Evolutionary conservation across 2,329 filamentous ascomycete species (phyloP).

Genomic region (Neonectria neomacrospora): DNA sequence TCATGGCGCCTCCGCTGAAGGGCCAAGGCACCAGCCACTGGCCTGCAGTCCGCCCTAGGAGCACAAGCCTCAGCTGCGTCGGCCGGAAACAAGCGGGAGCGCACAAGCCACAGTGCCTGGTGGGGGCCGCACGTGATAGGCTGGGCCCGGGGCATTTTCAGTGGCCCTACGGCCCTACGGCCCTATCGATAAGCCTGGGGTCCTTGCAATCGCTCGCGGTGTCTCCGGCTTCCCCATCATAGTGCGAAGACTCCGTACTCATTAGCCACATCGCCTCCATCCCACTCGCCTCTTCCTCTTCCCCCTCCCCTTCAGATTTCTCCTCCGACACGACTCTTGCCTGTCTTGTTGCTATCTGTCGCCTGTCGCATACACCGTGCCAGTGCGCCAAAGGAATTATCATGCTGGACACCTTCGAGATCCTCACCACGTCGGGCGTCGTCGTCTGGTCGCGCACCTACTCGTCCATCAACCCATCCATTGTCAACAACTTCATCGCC

Average conservation of each 20-base stretch:
- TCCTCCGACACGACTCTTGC: constrained; percentile 14
- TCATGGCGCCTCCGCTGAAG: constrained; percentile 35
- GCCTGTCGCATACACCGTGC: constrained; percentile 20
- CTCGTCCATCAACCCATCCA: constrained; percentile 78
- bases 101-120: constrained; percentile 6
- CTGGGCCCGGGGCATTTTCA: constrained; percentile 4
- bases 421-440: constrained; percentile 93
- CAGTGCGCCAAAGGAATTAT: constrained; percentile 34
- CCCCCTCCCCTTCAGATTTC: constrained; percentile 29
- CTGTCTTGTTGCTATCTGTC: constrained; percentile 10
- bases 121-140: constrained; percentile 36
- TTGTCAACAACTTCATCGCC: constrained; percentile 94
- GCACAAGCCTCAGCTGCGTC: background rate
- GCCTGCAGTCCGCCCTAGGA: too few relatives aligned
- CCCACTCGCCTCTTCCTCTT: constrained; percentile 23
- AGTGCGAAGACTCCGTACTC: constrained; percentile 14
- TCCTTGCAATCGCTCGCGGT: constrained; percentile 29
- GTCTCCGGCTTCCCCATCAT: constrained; percentile 38
- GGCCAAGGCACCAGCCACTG: constrained; percentile 28
- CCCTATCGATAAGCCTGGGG: constrained; percentile 34
- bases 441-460: constrained; percentile 96
- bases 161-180: constrained; percentile 3
- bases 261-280: constrained; percentile 44
- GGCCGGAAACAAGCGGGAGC: background rate
- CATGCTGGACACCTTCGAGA: constrained; percentile 98